Percentiles rank a stretch among this genome's conserved stretches.
phyloP scores from a whole-genome alignment of 2,329 filamentous ascomycete genomes.

The Colletotrichum caudatum region DNA sequence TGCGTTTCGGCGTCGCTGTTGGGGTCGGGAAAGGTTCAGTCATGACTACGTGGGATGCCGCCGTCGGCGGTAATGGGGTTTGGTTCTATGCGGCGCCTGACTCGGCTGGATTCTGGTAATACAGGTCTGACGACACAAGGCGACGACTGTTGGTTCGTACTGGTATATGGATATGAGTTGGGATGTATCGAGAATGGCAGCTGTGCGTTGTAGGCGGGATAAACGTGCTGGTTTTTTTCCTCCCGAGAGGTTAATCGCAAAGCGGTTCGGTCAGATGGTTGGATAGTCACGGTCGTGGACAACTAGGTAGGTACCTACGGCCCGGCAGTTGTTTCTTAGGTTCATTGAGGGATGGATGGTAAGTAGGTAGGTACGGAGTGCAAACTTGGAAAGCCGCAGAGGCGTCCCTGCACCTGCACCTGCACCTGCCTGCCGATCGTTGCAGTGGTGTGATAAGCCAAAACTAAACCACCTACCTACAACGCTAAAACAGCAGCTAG shows the following conservation, averaged over 20 bases:
- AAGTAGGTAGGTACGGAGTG: background rate
- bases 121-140: background rate
- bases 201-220: background rate
- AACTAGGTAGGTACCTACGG: background rate
- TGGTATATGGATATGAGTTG: background rate
- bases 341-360: background rate
- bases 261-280: conserved; percentile 1
- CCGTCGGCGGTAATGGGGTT: conserved; percentile 35
- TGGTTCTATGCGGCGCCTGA: conserved; percentile 13
- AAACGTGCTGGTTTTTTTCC: background rate
- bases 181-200: background rate
- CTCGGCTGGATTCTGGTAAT: conserved; percentile 4
- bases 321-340: conserved; percentile 30
- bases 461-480: background rate
- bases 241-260: background rate
- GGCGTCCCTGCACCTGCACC: conserved; percentile 5
- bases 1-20: conserved; percentile 59
- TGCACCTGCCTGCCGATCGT: conserved; percentile 24
- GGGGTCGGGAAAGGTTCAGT: conserved; percentile 37
- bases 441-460: conserved; percentile 20
- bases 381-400: conserved; percentile 2
- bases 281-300: conserved; percentile 9
- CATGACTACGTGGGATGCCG: conserved; percentile 18
- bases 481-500: conserved; percentile 35
- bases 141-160: background rate